Evolutionary conservation across 2,329 filamentous ascomycete species (phyloP).

Genomic region (Leptographium galeiforme): DNA sequence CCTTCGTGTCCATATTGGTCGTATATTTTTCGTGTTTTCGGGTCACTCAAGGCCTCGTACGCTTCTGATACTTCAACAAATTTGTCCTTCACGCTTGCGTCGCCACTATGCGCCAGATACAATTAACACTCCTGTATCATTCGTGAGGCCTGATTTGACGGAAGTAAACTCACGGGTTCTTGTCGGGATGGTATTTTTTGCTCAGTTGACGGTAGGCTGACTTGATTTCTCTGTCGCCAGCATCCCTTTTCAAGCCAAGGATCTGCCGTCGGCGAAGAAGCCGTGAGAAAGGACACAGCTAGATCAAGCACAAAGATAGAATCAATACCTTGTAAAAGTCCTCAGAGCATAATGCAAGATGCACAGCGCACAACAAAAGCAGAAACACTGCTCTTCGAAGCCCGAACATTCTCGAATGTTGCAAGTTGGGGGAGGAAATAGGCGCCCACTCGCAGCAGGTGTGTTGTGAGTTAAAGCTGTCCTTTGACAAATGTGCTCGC

Average conservation of each 20-base stretch:
- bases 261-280: constrained; percentile 34
- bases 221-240: constrained; percentile 81
- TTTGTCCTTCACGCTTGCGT: constrained; percentile 70
- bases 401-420: constrained; percentile 1
- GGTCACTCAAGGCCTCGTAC: constrained; percentile 78
- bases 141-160: background rate
- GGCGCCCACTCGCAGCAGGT: too few relatives aligned
- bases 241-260: constrained; percentile 65
- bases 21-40: constrained; percentile 76
- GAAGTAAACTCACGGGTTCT: constrained; percentile 64
- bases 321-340: constrained; percentile 63
- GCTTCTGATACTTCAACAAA: constrained; percentile 92
- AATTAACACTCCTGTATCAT: background rate
- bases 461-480: too few relatives aligned
- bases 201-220: constrained; percentile 81
- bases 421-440: background rate
- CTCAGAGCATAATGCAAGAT: constrained; percentile 44
- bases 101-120: constrained; percentile 38
- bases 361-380: constrained; percentile 39
- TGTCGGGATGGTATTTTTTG: constrained; percentile 95
- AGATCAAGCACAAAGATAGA: background rate
- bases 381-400: constrained; percentile 18
- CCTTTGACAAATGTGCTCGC: too few relatives aligned
- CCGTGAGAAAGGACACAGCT: constrained; percentile 1
- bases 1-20: constrained; percentile 90